Evolutionary conservation across 495 filamentous ascomycete genomes (phyloP), one percentile per base, ranked within the genome.

Genomic region (Neurospora terricola): DNA sequence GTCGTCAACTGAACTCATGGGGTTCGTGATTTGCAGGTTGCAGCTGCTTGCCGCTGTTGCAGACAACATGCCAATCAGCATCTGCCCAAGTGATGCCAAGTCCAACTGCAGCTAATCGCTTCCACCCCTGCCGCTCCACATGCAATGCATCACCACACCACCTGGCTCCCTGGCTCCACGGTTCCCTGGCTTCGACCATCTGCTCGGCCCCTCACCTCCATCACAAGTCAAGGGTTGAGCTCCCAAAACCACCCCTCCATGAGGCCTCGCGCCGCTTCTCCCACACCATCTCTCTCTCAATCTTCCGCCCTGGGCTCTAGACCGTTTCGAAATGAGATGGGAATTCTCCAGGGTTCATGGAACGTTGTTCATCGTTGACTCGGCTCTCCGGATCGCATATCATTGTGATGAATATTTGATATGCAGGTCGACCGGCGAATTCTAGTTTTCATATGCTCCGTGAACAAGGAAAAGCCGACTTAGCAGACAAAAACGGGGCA

Each of bases 241-340:
- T 73, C 74, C 70, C 54, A 73, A 66, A 40, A 9, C 71, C 74
- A 10, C 72, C 75, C 75, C 71, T 73, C 71, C n/a, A 70, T 23
- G 69, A 66, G 72, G 59, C 70, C 45, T 59, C 68, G 66, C 54
- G 69, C 69, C 72, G 72, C 36, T 71, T 45, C 30, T 70, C 68
- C 16, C 75, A 81, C 78, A 79, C 79, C 80, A 76, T 75, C 79
- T 75, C 76, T 40, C 18, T 69, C n/a, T 34, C 75, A 66, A 18
- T 62, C 12, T 62, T 62, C 14, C 54, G 54, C 23, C 6, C 54
- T 62, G 54, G 54, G 54, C 54, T 62, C 54, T 62, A 16, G 54
- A 34, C 27, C 27, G 54, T 62, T 34, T 62, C 54, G 45, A 62
- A 30, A 34, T 18, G 54, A 30, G 27, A 62, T 62, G 27, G 6